These are phyloP conservation scores for Fusarium sp. DNA, from an alignment of 2,329 filamentous ascomycete species.

Conservation along the genomic window DNA sequence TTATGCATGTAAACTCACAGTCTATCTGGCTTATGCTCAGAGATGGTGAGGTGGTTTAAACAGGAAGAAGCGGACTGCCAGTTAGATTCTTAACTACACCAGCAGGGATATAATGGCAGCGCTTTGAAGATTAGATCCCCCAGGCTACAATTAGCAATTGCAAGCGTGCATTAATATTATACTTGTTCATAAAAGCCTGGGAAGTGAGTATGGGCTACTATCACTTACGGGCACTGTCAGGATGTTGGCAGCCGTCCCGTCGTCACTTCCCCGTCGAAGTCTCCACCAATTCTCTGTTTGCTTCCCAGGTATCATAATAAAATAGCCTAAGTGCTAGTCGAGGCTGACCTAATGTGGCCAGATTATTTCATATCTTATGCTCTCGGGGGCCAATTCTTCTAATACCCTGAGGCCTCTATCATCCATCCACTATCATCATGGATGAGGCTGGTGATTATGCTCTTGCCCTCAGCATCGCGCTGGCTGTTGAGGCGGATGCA, in stretches of 20 bases:
- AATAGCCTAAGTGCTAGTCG: background rate
- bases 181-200: too few species aligned
- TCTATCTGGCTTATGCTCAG: too few species aligned
- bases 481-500: too few species aligned
- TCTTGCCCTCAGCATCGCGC: background rate
- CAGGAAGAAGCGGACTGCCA: too few species aligned
- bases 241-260: background rate
- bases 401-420: background rate
- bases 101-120: too few species aligned
- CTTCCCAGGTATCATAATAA: background rate
- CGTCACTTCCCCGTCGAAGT: background rate
- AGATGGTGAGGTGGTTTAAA: too few species aligned
- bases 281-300: background rate
- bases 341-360: too few species aligned
- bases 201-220: too few species aligned
- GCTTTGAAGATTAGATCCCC: too few species aligned
- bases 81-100: too few species aligned
- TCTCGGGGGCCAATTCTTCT: background rate
- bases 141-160: rapidly evolving
- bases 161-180: too few species aligned
- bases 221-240: background rate
- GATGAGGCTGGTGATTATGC: background rate
- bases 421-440: background rate
- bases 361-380: background rate
- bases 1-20: too few species aligned